Evolutionary conservation across 2,329 filamentous ascomycete genomes (phyloP), one percentile per base, ranked within the genome.

Genomic region (Xylariaceae sp.): DNA sequence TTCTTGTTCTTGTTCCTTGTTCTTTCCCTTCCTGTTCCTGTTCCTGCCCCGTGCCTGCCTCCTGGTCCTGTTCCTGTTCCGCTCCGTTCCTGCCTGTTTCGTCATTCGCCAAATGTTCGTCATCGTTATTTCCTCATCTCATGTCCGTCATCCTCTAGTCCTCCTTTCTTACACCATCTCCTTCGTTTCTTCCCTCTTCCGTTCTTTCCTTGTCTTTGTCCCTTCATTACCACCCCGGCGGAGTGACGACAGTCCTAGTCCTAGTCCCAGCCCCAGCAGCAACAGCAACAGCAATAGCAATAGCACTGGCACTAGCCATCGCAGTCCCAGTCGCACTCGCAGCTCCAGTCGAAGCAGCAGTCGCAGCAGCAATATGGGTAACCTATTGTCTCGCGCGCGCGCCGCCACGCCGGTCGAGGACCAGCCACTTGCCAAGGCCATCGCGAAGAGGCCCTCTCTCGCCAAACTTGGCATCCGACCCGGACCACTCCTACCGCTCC

Each of bases 401-500:
- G 30, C 8, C 17, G 48, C 44, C 13, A 61, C 18, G 30, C 56
- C 59, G 62, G 23, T 55, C 18, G 57, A 62, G 50, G 50, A 64
- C 49, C 53, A 54, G 47, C 49, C 51, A 17, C 54, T 51, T 45
- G 42, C 52, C 7, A 51, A 44, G 7, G 37, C 51, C 30, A 30
- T 44, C 18, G 50, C 49, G 6, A 55, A 15, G 49, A 56, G 37
- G 6, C 39, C 49, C 6, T 50, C 56, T 13, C 48, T 55, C 1
- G 15, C 54, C 18, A 60, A 55, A 23, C 52, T 55, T 39, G 45
- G 49, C 18, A 17, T n/a, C 35, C 23, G 47, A 11, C 55, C 45
- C 18, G 34, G 23, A 37, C 59, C 39, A 23, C 42, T 11, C 57
- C 39, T 55, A 62, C 48, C 23, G 15, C 23, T 51, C 34, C 11